Evolutionary conservation across 2,329 filamentous ascomycete species (phyloP), one percentile per base, ranked within the genome.

Genomic region (Alternaria sp.): DNA sequence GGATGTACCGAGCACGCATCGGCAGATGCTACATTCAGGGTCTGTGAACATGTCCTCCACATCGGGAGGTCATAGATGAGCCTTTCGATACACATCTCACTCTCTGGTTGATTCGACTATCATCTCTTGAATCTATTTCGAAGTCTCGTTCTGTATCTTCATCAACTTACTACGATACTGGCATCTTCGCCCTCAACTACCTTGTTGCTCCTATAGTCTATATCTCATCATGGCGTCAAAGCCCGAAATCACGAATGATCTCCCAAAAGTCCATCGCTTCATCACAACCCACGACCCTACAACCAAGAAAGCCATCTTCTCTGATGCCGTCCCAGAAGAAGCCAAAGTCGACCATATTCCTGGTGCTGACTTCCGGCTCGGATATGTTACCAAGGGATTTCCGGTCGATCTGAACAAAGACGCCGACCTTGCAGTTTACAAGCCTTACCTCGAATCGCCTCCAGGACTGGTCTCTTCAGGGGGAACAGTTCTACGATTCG

Each of bases 381-480:
- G 76, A 41, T 87, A 86, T 68, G 79, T 82, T 6, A 83, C 85
- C 3, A 78, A 81, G 32, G 68, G 75, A 38, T 81, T 80, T 58
- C 84, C 85, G 0, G 78, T 81, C 14, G 66, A 82, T 38, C 72
- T 87, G 38, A 78, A 78, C 69, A 62, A 73, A 9, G 78, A 82
- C 51, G 68, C 76, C 51, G 85, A 87, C 67, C 68, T 87, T 5
- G 58, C 66, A 9, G 71, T 73, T 8, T 86, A 87, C 75, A 73
- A 79, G 44, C 65, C 69, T 36, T 81, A 81, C 62, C 75, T 85
- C 11, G 60, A 74, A 7, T 70, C 75, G 20, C 78, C 82, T 1
- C 83, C 85, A 0, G 85, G 85, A 0, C 75, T 87, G 5, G 79
- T 81, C 7, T 74, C 82, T 18, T 77, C 79, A 1, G 74, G 74